phyloP scores from a whole-genome alignment of 2,329 filamentous ascomycete genomes.

The Penicillium sp. region DNA sequence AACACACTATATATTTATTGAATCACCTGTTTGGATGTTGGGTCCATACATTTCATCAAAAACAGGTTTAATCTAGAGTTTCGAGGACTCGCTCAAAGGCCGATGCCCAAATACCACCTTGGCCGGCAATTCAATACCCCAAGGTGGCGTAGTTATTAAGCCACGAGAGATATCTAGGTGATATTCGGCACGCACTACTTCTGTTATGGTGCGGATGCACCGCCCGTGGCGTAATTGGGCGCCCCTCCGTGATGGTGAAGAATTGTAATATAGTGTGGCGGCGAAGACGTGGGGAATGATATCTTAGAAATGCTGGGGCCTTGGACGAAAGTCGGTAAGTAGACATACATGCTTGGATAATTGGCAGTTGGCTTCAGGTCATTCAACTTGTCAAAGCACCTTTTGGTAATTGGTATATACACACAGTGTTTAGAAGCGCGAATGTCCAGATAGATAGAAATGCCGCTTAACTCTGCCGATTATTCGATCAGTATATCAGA shows the following conservation, averaged over 20 bases:
- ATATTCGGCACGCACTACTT: not conserved
- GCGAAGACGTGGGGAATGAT: not conserved
- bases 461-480: not conserved
- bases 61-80: not conserved
- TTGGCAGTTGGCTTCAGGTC: not conserved
- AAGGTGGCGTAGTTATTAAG: not conserved
- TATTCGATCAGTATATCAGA: not conserved
- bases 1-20: not conserved
- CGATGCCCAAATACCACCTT: not conserved
- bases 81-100: not conserved
- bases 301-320: not conserved
- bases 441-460: not conserved
- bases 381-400: not conserved
- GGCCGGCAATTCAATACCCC: slow-evolving; percentile 27
- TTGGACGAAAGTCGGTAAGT: not conserved
- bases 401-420: not conserved
- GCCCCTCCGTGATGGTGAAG: not conserved
- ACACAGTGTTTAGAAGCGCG: no score
- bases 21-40: not conserved
- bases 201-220: not conserved
- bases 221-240: not conserved
- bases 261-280: not conserved
- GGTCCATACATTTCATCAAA: not conserved
- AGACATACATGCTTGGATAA: not conserved
- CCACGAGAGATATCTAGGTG: not conserved